Evolutionary conservation across 345 rosid species (phyloP).

Genomic region (Lagerstroemia speciosa): DNA sequence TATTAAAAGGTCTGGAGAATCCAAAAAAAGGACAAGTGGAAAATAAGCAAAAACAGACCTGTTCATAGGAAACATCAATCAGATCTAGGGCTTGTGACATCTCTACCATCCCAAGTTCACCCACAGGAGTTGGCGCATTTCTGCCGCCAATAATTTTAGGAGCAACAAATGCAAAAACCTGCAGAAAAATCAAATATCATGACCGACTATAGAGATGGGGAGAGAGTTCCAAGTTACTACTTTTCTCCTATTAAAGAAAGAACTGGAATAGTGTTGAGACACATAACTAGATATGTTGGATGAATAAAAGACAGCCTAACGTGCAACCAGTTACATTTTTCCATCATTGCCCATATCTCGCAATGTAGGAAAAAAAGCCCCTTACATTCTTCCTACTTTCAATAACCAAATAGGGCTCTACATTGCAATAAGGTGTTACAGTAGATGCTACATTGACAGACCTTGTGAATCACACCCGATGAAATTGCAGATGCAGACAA

Average conservation of each 20-base stretch:
- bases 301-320: background rate
- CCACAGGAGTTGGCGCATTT: slow-evolving; percentile 84
- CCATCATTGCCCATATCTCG: background rate
- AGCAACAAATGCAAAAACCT: slow-evolving; percentile 91
- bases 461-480: slow-evolving; percentile 86
- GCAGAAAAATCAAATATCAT: slow-evolving; percentile 4
- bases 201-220: background rate
- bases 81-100: slow-evolving; percentile 93
- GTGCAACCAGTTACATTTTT: background rate
- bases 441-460: slow-evolving; percentile 10
- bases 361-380: background rate
- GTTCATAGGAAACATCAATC: slow-evolving; percentile 71
- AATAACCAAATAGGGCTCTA: background rate
- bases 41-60: slow-evolving; percentile 28
- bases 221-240: background rate
- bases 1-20: background rate
- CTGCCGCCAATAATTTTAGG: slow-evolving; percentile 95
- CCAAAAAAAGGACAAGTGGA: background rate
- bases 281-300: background rate
- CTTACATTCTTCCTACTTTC: background rate
- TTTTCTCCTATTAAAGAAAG: background rate
- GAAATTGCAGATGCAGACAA: slow-evolving; percentile 90
- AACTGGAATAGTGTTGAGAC: background rate
- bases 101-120: slow-evolving; percentile 98
- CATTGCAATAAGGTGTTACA: background rate